A percentile compares a stretch with the other conserved stretches of the same genome.
Evolutionary conservation across 306 rosid genomes (phyloP).

Genomic region (Cotoneaster glaucophyllus): DNA sequence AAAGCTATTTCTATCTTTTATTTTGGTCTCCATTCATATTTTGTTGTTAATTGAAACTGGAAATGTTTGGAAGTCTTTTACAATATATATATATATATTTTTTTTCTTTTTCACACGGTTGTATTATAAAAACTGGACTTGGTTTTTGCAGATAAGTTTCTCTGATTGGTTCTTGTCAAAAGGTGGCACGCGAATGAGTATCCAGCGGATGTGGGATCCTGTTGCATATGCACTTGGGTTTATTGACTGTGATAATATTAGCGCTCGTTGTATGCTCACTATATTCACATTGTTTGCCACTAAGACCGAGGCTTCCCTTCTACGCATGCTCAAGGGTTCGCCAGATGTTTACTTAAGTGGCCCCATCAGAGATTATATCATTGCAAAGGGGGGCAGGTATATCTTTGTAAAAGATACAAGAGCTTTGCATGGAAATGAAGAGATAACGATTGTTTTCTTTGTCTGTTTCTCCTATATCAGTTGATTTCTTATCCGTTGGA

Average conservation of each 20-base stretch:
- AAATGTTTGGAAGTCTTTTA: neutral
- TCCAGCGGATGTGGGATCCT: conserved; percentile 92
- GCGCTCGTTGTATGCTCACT: conserved; percentile 99
- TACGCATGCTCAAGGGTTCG: conserved; percentile 98
- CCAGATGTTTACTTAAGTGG: conserved; percentile 92
- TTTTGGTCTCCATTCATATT: conserved; percentile 4
- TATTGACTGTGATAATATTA: conserved; percentile 95
- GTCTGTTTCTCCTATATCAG: neutral
- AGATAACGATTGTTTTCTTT: neutral
- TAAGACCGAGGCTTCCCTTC: conserved; percentile 93
- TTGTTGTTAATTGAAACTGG: neutral
- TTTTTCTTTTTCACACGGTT: neutral
- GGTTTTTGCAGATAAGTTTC: conserved; percentile 70
- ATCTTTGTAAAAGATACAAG: neutral
- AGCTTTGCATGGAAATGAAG: conserved; percentile 8
- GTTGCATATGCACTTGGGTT: conserved; percentile 99
- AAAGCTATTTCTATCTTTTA: conserved; percentile 5
- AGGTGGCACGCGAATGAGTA: conserved; percentile 95
- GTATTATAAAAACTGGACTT: neutral
- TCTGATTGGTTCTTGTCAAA: conserved; percentile 97
- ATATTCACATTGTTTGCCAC: conserved; percentile 96
- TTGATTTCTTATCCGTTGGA: conserved; percentile 17
- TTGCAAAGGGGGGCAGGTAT: conserved; percentile 95
- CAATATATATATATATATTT: too few relatives aligned
- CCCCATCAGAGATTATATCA: conserved; percentile 83